These are phyloP conservation scores for Lepiota venenata DNA, from an alignment of 768 basidiomycete species.

Conservation along the genomic window DNA sequence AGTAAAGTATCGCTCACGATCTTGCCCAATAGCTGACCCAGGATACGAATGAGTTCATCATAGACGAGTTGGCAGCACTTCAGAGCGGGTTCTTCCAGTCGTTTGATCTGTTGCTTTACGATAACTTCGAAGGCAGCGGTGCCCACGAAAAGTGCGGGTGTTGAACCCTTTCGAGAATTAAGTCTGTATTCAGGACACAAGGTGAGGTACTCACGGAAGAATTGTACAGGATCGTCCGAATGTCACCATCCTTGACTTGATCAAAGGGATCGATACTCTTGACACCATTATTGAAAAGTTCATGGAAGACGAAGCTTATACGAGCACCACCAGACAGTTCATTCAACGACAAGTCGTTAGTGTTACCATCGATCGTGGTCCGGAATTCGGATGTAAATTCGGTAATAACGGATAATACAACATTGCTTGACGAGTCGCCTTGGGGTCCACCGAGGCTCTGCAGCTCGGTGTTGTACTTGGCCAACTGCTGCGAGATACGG, in stretches of 20 bases:
- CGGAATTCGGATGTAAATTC: constrained; percentile 98
- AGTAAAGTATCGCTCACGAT: constrained; percentile 65
- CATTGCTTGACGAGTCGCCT: constrained; percentile 86
- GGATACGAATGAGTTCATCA: constrained; percentile 95
- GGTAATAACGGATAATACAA: constrained; percentile 96
- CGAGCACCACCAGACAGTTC: constrained; percentile 98
- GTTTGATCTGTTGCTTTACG: constrained; percentile 98
- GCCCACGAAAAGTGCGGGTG: constrained; percentile 94
- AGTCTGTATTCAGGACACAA: neutral
- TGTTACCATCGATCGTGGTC: constrained; percentile 95
- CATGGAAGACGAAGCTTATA: constrained; percentile 99
- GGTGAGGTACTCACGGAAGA: constrained; percentile 68
- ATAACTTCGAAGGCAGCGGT: constrained; percentile 98
- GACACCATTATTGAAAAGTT: constrained; percentile 95
- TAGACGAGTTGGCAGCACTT: constrained; percentile 97
- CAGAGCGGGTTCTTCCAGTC: constrained; percentile 89
- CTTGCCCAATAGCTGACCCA: constrained; percentile 86
- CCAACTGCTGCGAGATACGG: constrained; percentile 86
- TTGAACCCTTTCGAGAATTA: constrained; percentile 68
- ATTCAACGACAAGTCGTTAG: constrained; percentile 91
- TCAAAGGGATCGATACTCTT: constrained; percentile 97
- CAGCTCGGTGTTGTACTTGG: constrained; percentile 86
- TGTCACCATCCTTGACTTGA: constrained; percentile 98
- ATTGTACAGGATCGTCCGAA: constrained; percentile 94
- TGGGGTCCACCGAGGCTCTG: constrained; percentile 79